Percentiles rank a stretch among this genome's conserved stretches.
Evolutionary conservation across 495 filamentous ascomycete genomes (phyloP).

Genomic region (Neurospora sp.): DNA sequence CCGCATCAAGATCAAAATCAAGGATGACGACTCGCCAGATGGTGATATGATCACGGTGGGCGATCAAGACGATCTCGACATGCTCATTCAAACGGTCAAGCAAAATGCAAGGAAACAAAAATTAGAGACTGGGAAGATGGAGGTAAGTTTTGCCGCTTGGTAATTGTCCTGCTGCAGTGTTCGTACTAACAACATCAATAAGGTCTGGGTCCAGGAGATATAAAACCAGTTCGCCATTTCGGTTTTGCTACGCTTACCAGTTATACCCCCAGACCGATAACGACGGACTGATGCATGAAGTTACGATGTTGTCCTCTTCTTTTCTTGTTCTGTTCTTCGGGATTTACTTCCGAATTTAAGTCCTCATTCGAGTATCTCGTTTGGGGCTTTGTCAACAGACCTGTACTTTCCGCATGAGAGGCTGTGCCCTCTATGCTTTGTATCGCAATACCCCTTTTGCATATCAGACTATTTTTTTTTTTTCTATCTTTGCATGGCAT

Average conservation of each 20-base stretch:
- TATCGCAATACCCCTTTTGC: not conserved
- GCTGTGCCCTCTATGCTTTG: not conserved
- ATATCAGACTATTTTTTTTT: not conserved
- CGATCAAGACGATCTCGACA: constrained; percentile 91
- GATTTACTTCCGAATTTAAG: not conserved
- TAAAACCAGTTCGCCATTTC: constrained; percentile 11
- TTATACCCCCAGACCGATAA: not conserved
- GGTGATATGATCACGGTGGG: constrained; percentile 94
- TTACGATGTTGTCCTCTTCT: not conserved
- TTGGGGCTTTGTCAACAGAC: not conserved
- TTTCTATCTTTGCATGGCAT: not conserved
- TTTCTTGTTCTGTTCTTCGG: not conserved
- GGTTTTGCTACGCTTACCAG: not conserved
- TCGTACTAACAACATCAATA: constrained; percentile 24
- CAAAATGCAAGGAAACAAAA: constrained; percentile 61
- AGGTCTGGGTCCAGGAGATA: constrained; percentile 62
- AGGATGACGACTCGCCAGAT: constrained; percentile 62
- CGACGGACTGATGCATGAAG: not conserved
- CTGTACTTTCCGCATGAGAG: not conserved
- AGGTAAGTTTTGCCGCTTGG: constrained; percentile 49
- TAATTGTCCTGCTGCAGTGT: not conserved
- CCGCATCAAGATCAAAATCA: constrained; percentile 73
- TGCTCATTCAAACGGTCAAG: constrained; percentile 61
- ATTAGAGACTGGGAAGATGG: constrained; percentile 85
- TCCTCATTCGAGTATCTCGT: not conserved